Evolutionary conservation across 2,329 filamentous ascomycete species (phyloP), one percentile per base, ranked within the genome.

Genomic region (Bipolaris victoriae): DNA sequence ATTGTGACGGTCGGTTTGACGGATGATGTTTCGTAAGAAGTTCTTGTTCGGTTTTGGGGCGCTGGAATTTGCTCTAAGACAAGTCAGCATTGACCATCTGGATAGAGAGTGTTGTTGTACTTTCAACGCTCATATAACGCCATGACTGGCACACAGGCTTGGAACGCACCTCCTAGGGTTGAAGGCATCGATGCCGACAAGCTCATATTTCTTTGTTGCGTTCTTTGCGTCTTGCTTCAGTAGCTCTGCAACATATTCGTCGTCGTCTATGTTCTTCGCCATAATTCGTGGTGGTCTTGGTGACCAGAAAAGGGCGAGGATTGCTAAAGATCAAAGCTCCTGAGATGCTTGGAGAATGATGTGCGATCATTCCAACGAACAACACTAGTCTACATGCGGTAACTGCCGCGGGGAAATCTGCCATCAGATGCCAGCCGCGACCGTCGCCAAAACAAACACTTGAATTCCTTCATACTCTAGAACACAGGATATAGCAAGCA

Each of bases 1-100:
- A 83, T 99, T 99, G 78, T 99, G 94, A 52, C 78, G 89, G 67
- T 96, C 90, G 7, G 92, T 96, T 65, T 95, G 90, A 62, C 89
- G 90, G 60, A 99, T 91, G 55, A 98, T 90, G 69, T 95, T 90
- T 56, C 88, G 88, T 40, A 99, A 80, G 73, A 98, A 98, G 33
- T 90, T 86, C 0, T 91, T 97, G 70, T 99, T 98, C 3, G 94
- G 93, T 73, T 94, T 97, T 0, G 91, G 91, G 62, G 84, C 85
- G 50, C 88, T 86, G 65, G 85, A 84, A 44, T 84, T 55, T 88
- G 85, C 69, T 86, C 92, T 76, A 13, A 20, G 3, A 2, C 3
- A 10, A 37, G 11, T 63, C 16, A 60, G 55, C 43, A 35, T 24
- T 51, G 7, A 29, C 20, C 20, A 9, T 15, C 5, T 39, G 26